A percentile compares a stretch with the other conserved stretches of the same genome.
These are phyloP conservation scores for Bertia moriformis DNA, from an alignment of 2,329 filamentous ascomycete species.

Conservation along the genomic window DNA sequence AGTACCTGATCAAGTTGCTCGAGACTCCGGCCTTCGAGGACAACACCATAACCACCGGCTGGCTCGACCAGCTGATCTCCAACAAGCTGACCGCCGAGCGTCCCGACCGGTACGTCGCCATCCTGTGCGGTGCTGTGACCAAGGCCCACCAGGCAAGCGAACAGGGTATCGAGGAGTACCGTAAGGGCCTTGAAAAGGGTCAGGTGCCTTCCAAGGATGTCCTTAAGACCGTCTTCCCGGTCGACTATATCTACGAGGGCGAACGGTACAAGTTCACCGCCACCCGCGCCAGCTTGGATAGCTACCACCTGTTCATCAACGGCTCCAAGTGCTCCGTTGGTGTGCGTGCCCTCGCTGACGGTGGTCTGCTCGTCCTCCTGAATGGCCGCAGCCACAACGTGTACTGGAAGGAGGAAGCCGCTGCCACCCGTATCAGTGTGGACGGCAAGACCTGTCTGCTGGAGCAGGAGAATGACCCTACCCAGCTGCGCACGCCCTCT, in stretches of 20 bases:
- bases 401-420: conserved; percentile 99
- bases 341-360: conserved; percentile 82
- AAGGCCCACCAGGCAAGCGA: conserved; percentile 95
- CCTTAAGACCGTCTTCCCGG: conserved; percentile 89
- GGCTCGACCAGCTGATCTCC: conserved; percentile 95
- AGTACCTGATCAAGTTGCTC: conserved; percentile 96
- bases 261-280: conserved; percentile 95
- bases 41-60: conserved; percentile 97
- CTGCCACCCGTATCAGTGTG: conserved; percentile 85
- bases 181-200: conserved; percentile 80
- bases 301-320: conserved; percentile 97
- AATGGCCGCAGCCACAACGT: conserved; percentile 91
- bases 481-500: conserved; percentile 83
- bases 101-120: conserved; percentile 83
- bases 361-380: conserved; percentile 80
- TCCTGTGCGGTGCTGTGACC: conserved; percentile 85
- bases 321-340: conserved; percentile 91
- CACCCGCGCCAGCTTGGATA: conserved; percentile 79
- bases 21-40: conserved; percentile 97
- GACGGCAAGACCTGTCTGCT: conserved; percentile 96
- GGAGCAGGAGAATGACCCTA: conserved; percentile 97
- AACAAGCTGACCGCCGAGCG: conserved; percentile 95
- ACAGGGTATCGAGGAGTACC: conserved; percentile 73
- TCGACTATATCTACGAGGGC: conserved; percentile 98
- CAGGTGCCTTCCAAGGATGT: conserved; percentile 95